These are phyloP conservation scores for Pseudognaphalium luteoalbum DNA, from an alignment of 129 eudicot genomes.

Conservation along the genomic window DNA sequence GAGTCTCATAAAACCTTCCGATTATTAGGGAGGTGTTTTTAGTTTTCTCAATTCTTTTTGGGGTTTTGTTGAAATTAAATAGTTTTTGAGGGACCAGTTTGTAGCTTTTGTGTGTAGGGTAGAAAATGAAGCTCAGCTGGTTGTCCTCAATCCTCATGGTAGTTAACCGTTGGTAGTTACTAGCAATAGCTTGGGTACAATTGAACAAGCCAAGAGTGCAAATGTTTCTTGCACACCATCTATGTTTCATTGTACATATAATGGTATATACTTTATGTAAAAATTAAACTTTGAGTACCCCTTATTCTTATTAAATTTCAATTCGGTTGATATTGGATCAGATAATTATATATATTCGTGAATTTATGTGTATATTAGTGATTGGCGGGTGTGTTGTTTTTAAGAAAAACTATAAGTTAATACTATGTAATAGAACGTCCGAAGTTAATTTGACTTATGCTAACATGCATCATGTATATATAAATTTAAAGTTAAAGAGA, in stretches of 20 bases:
- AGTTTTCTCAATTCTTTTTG: constrained; percentile 18
- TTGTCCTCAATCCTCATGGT: constrained; percentile 14
- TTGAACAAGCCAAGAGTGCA: constrained; percentile 26
- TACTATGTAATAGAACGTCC: no score
- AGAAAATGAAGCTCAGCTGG: constrained; percentile 59
- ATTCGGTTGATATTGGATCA: no score
- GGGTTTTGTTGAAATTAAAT: constrained; percentile 10
- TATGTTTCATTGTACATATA: constrained; percentile 25
- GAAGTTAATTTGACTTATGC: no score
- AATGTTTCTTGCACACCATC: constrained; percentile 24
- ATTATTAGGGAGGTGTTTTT: constrained; percentile 19
- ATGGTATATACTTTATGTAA: constrained; percentile 14
- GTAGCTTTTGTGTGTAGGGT: constrained; percentile 51
- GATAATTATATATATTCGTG: no score
- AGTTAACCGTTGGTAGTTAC: constrained; percentile 16
- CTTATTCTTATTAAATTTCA: background rate
- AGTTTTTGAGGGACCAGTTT: constrained; percentile 43
- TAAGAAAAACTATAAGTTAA: background rate
- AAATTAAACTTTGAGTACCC: background rate
- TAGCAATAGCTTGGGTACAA: constrained; percentile 22
- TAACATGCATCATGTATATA: no score
- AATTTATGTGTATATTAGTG: no score
- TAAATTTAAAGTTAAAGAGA: no score
- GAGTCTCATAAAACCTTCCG: constrained; percentile 30
- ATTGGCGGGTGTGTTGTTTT: no score